A percentile compares a stretch with the other conserved stretches of the same genome.
Conservation (phyloP, 805 yeast genomes). For the Cyberlindnera mycetangii region DNA sequence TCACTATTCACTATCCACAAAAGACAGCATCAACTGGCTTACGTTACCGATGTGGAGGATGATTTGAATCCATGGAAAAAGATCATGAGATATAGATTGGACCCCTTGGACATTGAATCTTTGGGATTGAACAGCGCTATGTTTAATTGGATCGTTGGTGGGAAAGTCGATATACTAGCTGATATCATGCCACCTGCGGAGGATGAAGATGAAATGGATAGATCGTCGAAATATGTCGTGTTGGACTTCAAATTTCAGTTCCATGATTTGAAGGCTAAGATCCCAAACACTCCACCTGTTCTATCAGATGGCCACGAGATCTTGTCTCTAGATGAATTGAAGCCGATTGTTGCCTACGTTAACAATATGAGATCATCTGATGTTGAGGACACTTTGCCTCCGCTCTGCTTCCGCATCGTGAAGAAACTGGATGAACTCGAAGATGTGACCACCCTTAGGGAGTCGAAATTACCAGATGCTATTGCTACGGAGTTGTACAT, state of each 20-base stretch:
- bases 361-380: conserved; percentile 41
- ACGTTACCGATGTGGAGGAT: conserved; percentile 36
- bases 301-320: conserved; percentile 55
- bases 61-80: conserved; percentile 46
- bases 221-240: conserved; percentile 50
- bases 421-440: conserved; percentile 44
- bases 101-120: conserved; percentile 36
- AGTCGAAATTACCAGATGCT: conserved; percentile 47
- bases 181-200: conserved; percentile 69
- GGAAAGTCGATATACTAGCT: conserved; percentile 65
- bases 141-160: conserved; percentile 71
- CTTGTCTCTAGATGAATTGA: conserved; percentile 54
- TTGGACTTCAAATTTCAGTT: conserved; percentile 66
- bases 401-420: conserved; percentile 41
- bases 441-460: conserved; percentile 35
- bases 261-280: conserved; percentile 55
- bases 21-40: conserved; percentile 57
- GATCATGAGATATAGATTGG: conserved; percentile 44
- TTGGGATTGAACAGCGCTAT: conserved; percentile 30
- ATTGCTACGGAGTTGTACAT: conserved; percentile 56
- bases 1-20: conserved; percentile 76
- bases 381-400: conserved; percentile 27
- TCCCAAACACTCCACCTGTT: conserved; percentile 47
- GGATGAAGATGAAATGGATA: conserved; percentile 26
- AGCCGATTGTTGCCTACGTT: conserved; percentile 58